Evolutionary conservation across 2,329 filamentous ascomycete species (phyloP).

Genomic region (Trichoderma oligosporum): DNA sequence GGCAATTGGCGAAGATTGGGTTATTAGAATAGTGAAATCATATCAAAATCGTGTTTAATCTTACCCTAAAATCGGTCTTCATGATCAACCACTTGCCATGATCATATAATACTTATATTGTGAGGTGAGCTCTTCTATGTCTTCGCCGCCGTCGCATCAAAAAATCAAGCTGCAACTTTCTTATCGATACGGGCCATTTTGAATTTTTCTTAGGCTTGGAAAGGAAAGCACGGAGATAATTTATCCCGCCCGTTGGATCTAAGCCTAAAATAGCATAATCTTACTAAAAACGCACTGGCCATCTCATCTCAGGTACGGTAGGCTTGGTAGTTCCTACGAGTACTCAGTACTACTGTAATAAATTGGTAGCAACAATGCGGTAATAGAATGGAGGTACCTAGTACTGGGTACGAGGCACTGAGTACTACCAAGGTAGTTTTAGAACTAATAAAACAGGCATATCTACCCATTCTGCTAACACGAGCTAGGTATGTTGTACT

Average conservation of each 20-base stretch:
- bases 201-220: slow-evolving; percentile 19
- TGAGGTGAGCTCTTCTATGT: slow-evolving; percentile 5
- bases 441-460: too few species aligned
- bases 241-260: slow-evolving; percentile 32
- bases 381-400: not conserved
- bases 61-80: slow-evolving; percentile 99
- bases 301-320: slow-evolving; percentile 16
- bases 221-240: slow-evolving; percentile 30
- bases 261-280: slow-evolving; percentile 23
- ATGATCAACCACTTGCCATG: slow-evolving; percentile 56
- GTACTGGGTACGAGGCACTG: not conserved
- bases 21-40: not conserved
- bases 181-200: slow-evolving; percentile 26
- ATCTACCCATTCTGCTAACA: slow-evolving; percentile 12
- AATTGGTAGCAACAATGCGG: not conserved
- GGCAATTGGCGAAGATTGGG: not conserved
- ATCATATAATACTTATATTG: slow-evolving; percentile 20
- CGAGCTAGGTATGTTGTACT: too few species aligned
- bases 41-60: slow-evolving; percentile 24
- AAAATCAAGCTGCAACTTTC: slow-evolving; percentile 21
- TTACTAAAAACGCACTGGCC: slow-evolving; percentile 23
- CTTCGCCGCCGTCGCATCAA: slow-evolving; percentile 19
- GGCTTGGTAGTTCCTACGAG: slow-evolving; percentile 7
- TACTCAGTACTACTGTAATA: not conserved
- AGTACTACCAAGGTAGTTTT: too few species aligned